Evolutionary conservation across 1,139 yeast species (phyloP), one percentile per base, ranked within the genome.

Genomic region (Hyphopichia burtonii): DNA sequence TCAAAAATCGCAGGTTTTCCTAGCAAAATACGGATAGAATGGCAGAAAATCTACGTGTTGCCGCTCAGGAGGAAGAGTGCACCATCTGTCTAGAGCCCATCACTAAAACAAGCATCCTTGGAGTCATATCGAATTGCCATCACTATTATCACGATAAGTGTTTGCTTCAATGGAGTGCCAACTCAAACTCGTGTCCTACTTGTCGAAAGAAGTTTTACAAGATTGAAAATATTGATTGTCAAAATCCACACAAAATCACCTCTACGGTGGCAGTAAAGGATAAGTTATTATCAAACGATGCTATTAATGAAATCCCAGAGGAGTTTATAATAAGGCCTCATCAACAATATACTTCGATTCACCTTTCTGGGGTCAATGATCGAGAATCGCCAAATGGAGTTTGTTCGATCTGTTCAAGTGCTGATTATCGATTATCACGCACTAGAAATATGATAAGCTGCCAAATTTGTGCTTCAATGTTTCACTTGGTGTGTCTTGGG

Each of bases 181-280:
- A 68, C 36, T 73, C 81, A 31, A 76, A 76, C 54, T 66, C 74
- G 36, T 78, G 83, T 50, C 82, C 82, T 2, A 75, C 76, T 1
- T 78, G 83, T 53, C 71, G 82, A 20, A 54, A 57, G 37, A 53
- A 57, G 18, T 73, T 60, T 51, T 53, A 67, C 46, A 51, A 53
- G 41, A 58, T 71, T 36, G 59, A 57, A 37, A 53, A 62, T 30
- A 53, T 49, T 27, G 45, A 43, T 5, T 37, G 43, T 15, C 37
- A 40, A 10, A 36, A 38, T 4, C 49, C 52, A 9, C 28, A 34
- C 4, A 47, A 22, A 27, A 36, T 47, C 8, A 16, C 47, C 8
- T 41, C 40, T n/a, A 41, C 52, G 6, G 34, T 65, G 9, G 31
- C 45, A 1, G 63, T 73, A 4, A 54, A 65, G 41, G 74, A 73